Evolutionary conservation across 2,329 filamentous ascomycete genomes (phyloP).

Genomic region (Scedosporium minutisporum): DNA sequence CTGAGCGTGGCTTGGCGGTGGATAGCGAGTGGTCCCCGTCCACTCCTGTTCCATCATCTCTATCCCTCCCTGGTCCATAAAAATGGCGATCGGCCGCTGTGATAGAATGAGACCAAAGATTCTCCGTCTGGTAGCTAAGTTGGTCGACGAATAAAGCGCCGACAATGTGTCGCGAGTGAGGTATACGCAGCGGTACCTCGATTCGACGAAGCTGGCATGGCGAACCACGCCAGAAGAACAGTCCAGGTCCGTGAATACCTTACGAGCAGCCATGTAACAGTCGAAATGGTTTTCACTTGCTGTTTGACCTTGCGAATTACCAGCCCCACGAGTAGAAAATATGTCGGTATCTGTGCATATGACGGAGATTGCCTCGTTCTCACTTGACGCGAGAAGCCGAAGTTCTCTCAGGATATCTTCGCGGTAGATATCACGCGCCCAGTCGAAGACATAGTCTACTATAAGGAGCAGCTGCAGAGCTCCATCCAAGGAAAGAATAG

Average conservation of each 20-base stretch:
- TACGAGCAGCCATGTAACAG: not conserved
- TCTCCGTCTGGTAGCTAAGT: no score
- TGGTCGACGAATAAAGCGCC: not conserved
- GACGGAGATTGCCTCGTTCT: not conserved
- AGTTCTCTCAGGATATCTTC: slow-evolving; percentile 8
- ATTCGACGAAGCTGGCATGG: not conserved
- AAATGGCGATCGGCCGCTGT: not conserved
- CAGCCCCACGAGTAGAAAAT: not conserved
- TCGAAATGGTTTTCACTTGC: not conserved
- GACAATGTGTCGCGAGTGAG: not conserved
- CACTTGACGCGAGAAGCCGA: not conserved
- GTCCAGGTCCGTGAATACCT: not conserved
- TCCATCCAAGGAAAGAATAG: slow-evolving; percentile 2
- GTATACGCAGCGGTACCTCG: not conserved
- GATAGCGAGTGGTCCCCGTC: not conserved
- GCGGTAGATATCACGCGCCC: slow-evolving; percentile 9
- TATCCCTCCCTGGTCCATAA: not conserved
- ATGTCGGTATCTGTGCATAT: not conserved
- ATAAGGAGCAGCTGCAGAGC: slow-evolving; percentile 9
- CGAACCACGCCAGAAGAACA: not conserved
- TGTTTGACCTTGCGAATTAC: not conserved
- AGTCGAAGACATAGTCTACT: slow-evolving; percentile 11
- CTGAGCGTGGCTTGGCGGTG: not conserved
- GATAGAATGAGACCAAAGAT: not conserved
- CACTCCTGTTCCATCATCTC: not conserved